Base-by-base conservation (phyloP, 2,329 filamentous ascomycete genomes). In the Diaporthe batatas region DNA sequence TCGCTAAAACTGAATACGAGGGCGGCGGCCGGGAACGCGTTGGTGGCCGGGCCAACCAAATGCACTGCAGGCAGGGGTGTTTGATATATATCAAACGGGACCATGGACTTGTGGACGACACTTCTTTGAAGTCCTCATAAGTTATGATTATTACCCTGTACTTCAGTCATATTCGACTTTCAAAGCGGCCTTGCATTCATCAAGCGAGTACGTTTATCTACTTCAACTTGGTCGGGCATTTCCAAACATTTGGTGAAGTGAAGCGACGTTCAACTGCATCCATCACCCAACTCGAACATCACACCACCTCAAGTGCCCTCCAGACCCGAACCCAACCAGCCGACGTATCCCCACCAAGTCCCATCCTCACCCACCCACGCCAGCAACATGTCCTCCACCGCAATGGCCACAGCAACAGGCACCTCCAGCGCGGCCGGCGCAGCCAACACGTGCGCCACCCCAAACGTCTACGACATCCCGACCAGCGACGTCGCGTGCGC, bases 401-500 rank as follows among this genome's bases (percentile, higher is more conserved):
- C 62, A 18, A n/a, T 23, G 12, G 51, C 21, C 21, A 34, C 62
- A 23, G 10, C 47, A 2, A 53, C 44, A 14, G 32, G 21, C n/a
- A 51, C 62, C 44, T 23, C 44, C 7, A n/a, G 29, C 29, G 29
- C 29, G 29, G 29, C 29, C 29, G 29, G 29, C 29, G 29, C 29
- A 5, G 5, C 29, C 29, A 29, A 2, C 29, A 29, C 29, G 29
- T 29, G 29, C 29, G 29, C 5, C 2, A 29, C 29, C 29, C 29
- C 29, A 29, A 29, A 5, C 29, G 29, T 84, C 74, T 88, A 82
- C 78, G 76, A 84, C 72, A 82, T 85, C 51, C 86, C 86, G 21
- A 79, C 80, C 49, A 76, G 78, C 29, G 86, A 88, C 73, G 78
- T 81, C 21, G 83, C 82, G 53, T 88, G 87, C 77, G 87, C 81